Evolutionary conservation across 495 filamentous ascomycete species (phyloP), one percentile per base, ranked within the genome.

Genomic region (Hyaloscypha finlandica): DNA sequence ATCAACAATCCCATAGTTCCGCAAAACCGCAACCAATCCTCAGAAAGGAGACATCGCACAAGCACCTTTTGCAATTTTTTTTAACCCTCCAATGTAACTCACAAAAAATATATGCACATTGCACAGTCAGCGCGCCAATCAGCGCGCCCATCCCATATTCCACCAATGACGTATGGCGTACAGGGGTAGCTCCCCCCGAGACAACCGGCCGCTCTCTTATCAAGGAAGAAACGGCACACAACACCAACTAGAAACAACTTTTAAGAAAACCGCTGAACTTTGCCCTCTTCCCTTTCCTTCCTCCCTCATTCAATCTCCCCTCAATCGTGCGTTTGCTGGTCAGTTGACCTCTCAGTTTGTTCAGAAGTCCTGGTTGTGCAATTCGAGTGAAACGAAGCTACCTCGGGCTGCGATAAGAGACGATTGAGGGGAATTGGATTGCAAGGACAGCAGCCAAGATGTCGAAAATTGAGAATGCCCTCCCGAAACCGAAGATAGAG

Each of bases 401-500:
- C 54, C 42, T 19, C 12, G 16, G 8, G 37, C 39, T 57, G 55
- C 65, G 69, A 71, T 65, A 71, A 71, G 69, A 70, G 65, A 57
- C 68, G 33, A 53, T 45, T 39, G 20, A 30, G 33, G 19, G 14
- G 30, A 25, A 30, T 35, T 19, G 31, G 22, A 60, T 53, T 62
- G 31, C 31, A 39, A 8, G n/a, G 25, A 25, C 16, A 63, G 30
- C 39, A 59, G 9, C 31, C 19, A 68, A 31, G 42, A 73, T 68
- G 61, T 68, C 67, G 30, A 64, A 65, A 48, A 22, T 71, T 11
- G 71, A 74, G 53, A 73, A 70, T 31, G 64, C 72, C 8, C 59
- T 70, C 48, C 65, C 62, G 42, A 73, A 74, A 51, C 69, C 75
- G 54, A 75, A 75, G 68, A 90, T 91, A 68, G 87, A 90, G 79